phyloP scores from a whole-genome alignment of 495 filamentous ascomycete species.

The Parachaetomium inaequale region DNA sequence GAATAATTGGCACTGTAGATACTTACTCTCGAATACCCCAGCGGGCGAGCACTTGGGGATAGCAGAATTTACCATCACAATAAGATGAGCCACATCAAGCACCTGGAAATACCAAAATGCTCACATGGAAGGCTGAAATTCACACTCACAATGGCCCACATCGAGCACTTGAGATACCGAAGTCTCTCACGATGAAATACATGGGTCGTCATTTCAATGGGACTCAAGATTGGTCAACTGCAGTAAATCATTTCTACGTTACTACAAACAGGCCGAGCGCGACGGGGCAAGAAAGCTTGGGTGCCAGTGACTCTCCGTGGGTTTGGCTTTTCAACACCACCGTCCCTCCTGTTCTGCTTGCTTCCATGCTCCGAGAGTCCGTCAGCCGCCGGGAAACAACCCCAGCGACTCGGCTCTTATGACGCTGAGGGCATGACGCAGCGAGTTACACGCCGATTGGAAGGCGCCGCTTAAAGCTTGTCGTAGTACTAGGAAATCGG shows the following conservation, averaged over 20 bases:
- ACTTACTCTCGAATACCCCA: too few species aligned
- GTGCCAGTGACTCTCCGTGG: slow-evolving; percentile 15
- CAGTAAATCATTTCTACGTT: slow-evolving; percentile 30
- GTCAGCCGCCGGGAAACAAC: slow-evolving; percentile 15
- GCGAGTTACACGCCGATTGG: slow-evolving; percentile 37
- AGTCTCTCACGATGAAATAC: too few species aligned
- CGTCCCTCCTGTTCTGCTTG: slow-evolving; percentile 15
- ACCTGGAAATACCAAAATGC: too few species aligned
- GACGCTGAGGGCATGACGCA: slow-evolving; percentile 36
- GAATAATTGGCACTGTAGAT: too few species aligned
- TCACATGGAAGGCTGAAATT: too few species aligned
- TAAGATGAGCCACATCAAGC: too few species aligned
- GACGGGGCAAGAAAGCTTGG: slow-evolving; percentile 24
- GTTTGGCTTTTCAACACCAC: slow-evolving; percentile 23
- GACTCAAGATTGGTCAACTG: slow-evolving; percentile 10
- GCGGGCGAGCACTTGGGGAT: too few species aligned
- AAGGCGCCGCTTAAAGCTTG: slow-evolving; percentile 73
- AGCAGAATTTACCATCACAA: too few species aligned
- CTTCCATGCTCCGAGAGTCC: slow-evolving; percentile 15
- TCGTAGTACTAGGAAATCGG: slow-evolving; percentile 79
- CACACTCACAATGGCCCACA: too few species aligned
- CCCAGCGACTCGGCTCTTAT: slow-evolving; percentile 18
- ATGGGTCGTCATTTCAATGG: not conserved
- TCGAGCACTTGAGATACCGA: too few species aligned
- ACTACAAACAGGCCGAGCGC: slow-evolving; percentile 30